These are phyloP conservation scores for Onygenales sp. DNA, from an alignment of 2,329 filamentous ascomycete genomes.

Conservation along the genomic window DNA sequence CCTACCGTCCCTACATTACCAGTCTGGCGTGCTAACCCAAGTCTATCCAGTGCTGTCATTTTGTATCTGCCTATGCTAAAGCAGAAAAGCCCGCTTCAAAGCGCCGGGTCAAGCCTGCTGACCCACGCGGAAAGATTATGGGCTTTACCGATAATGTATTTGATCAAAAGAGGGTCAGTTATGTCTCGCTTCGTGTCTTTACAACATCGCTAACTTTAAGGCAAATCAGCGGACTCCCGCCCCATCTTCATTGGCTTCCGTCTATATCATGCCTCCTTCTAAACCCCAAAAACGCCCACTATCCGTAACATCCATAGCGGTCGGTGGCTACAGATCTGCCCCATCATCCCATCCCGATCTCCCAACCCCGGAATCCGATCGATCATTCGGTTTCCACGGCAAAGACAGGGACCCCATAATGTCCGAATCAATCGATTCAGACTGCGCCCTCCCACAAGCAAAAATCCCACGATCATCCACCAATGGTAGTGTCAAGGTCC, in stretches of 20 bases:
- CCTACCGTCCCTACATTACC: no score
- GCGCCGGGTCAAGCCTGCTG: slow-evolving; percentile 22
- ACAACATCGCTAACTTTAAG: neutral
- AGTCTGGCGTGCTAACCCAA: neutral
- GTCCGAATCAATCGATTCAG: neutral
- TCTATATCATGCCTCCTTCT: slow-evolving; percentile 1
- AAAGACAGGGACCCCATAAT: neutral
- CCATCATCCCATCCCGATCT: neutral
- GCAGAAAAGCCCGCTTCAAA: slow-evolving; percentile 24
- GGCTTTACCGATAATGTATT: slow-evolving; percentile 30
- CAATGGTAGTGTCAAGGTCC: neutral
- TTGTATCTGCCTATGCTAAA: slow-evolving; percentile 23
- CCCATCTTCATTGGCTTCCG: slow-evolving; percentile 1
- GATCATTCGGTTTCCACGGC: neutral
- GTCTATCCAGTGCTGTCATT: slow-evolving; percentile 22
- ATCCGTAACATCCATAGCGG: neutral
- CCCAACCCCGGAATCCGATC: slow-evolving; percentile 3
- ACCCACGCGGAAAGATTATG: slow-evolving; percentile 23
- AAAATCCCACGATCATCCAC: slow-evolving; percentile 4
- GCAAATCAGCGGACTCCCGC: slow-evolving; percentile 7
- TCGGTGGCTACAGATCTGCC: neutral
- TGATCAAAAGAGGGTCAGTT: slow-evolving; percentile 23
- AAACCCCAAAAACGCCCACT: slow-evolving; percentile 9
- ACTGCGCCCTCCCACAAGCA: neutral
- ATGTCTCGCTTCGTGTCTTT: neutral